phyloP scores from a whole-genome alignment of 768 basidiomycete species.

The Leccinum disarticulatum region DNA sequence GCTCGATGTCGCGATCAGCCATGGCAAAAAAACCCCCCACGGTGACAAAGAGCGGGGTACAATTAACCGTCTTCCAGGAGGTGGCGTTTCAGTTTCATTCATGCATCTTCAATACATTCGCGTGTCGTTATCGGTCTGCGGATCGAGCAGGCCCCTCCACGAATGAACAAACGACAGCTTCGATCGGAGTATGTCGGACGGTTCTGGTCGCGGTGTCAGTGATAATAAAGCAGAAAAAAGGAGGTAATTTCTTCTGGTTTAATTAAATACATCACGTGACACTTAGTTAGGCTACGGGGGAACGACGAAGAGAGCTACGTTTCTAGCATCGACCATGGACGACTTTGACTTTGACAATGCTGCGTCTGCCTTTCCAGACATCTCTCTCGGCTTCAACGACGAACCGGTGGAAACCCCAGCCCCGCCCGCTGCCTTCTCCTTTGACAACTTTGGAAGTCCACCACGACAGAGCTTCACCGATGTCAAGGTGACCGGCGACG shows the following conservation, averaged over 20 bases:
- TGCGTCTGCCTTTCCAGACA: slow-evolving; percentile 84
- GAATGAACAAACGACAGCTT: background rate
- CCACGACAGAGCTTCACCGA: slow-evolving; percentile 42
- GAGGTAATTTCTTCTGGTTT: too few relatives aligned
- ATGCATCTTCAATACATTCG: too few relatives aligned
- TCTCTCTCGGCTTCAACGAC: slow-evolving; percentile 56
- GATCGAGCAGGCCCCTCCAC: background rate
- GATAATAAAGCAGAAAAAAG: too few relatives aligned
- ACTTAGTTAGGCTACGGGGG: background rate
- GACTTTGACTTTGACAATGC: slow-evolving; percentile 80
- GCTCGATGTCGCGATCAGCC: too few relatives aligned
- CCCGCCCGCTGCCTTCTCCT: slow-evolving; percentile 53
- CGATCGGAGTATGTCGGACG: background rate
- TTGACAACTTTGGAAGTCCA: slow-evolving; percentile 62
- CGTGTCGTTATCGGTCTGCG: too few relatives aligned
- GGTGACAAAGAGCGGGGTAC: too few relatives aligned
- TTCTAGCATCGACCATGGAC: slow-evolving; percentile 10
- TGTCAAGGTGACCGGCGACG: slow-evolving; percentile 82
- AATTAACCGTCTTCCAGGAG: too few relatives aligned
- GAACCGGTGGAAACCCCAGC: slow-evolving; percentile 31
- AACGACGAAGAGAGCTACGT: background rate
- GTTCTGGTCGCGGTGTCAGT: too few relatives aligned
- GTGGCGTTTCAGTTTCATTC: too few relatives aligned
- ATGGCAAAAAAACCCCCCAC: too few relatives aligned
- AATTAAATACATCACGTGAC: slow-evolving; percentile 13